Conservation (phyloP, 345 rosid genomes). For the thale cress (Arabidopsis thaliana) region TAIR10.1 NC_003076.8:23283501-23284000, state of each 20-base stretch:
- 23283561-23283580: no score
- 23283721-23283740: constrained; percentile 42
- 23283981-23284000: constrained; percentile 83
- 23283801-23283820: constrained; percentile 22
- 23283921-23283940: constrained; percentile 64
- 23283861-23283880: constrained; percentile 28
- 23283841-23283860: constrained; percentile 30
- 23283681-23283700: neutral
- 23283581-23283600: no score
- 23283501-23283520: no score
- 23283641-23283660: neutral
- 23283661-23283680: constrained; percentile 1
- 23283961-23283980: constrained; percentile 66
- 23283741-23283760: constrained; percentile 26
- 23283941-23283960: constrained; percentile 69
- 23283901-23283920: constrained; percentile 78
- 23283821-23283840: constrained; percentile 24
- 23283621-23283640: neutral
- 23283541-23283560: no score
- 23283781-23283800: constrained; percentile 33
- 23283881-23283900: constrained; percentile 50
- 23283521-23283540: no score
- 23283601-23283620: no score
- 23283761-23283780: constrained; percentile 8
- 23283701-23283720: constrained; percentile 23